Evolutionary conservation across 1,284 basidiomycete genomes (phyloP).

Genomic region (Phenoliferia sp.): DNA sequence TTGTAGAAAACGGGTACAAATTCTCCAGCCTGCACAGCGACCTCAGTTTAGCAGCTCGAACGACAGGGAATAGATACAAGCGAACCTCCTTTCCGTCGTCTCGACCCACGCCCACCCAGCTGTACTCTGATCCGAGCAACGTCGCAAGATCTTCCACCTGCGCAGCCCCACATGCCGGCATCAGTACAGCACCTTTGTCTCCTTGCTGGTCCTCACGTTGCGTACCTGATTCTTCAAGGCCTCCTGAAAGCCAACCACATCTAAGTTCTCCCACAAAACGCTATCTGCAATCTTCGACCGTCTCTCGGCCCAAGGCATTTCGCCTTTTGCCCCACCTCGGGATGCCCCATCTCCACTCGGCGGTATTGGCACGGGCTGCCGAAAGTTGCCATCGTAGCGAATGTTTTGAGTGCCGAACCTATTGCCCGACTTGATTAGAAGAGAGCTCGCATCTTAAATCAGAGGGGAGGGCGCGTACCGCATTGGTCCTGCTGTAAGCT

Average conservation of each 20-base stretch:
- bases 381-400: conserved; percentile 14
- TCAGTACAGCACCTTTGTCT: background rate
- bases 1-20: conserved; percentile 34
- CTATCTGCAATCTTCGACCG: conserved; percentile 30
- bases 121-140: conserved; percentile 14
- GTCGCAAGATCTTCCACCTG: conserved; percentile 24
- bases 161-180: too few relatives aligned
- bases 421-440: too few relatives aligned
- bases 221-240: conserved; percentile 11
- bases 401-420: conserved; percentile 26
- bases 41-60: too few relatives aligned
- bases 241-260: conserved; percentile 34
- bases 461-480: too few relatives aligned
- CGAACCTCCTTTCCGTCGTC: conserved; percentile 29
- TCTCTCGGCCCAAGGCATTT: conserved; percentile 22
- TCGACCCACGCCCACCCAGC: conserved; percentile 30
- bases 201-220: background rate
- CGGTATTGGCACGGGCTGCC: background rate
- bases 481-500: too few relatives aligned
- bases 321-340: conserved; percentile 5
- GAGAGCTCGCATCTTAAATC: too few relatives aligned
- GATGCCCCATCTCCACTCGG: background rate
- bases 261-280: conserved; percentile 25
- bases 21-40: conserved; percentile 17
- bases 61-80: too few relatives aligned